Base-by-base conservation (phyloP, 2,329 filamentous ascomycete species). In the Alternaria sp. region DNA sequence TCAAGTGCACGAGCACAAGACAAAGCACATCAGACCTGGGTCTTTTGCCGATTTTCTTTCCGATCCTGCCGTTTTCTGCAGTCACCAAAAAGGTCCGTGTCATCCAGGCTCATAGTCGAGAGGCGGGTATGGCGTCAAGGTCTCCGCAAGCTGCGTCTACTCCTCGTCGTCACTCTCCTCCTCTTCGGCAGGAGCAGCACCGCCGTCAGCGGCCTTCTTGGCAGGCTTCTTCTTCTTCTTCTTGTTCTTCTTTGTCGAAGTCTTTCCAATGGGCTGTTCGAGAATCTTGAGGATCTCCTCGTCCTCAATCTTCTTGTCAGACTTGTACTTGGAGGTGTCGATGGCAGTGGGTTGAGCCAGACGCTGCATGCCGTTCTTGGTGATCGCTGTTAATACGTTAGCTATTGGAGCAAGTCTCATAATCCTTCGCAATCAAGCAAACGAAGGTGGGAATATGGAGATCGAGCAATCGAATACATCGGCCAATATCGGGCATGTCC, bases 221-320 rank as follows among this genome's bases (percentile, higher is more conserved):
- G 85, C 83, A 63, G 83, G 79, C 78, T 91, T 91, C 88, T 94
- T 96, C 78, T 80, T 81, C 87, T 93, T 81, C 86, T 93, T 95
- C 79, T 93, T 94, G 80, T 94, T 93, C 84, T 92, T 92, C 83
- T 92, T 93, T 70, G 90, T 86, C 46, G 85, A 83, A 21, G 85
- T 83, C 77, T 87, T 88, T 65, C 85, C 83, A 74, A 97, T 83
- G 30, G 95, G 95, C 81, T 92, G 92, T 83, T 96, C 93, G 55
- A 99, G 87, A 69, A 98, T 95, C 86, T 96, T 93, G 74, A 98
- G 89, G 70, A 99, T 87, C 84, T 98, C 95, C 84, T 97, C 93
- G 69, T 98, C 95, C 70, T 90, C 91, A 77, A 99, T 97, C 88
- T 97, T 97, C 89, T 98, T 98, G 82, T 98, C 94, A 32, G 93